Base-by-base conservation (phyloP, 495 filamentous ascomycete species). In the Hypoxylon lienhwacheense region DNA sequence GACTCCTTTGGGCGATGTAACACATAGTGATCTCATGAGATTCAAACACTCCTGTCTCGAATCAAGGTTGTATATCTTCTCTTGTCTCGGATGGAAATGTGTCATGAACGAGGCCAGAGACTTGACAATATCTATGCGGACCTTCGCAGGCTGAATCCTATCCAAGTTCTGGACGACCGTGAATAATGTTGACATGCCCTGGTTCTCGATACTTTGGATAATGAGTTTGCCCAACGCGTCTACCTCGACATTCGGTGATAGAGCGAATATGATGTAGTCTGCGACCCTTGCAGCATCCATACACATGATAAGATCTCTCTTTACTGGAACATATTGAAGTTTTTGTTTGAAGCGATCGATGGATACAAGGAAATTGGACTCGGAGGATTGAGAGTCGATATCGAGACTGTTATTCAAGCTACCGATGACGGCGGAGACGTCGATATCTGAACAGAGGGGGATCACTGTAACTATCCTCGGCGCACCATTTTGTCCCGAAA, bases 271-370 rank as follows among this genome's bases (percentile, higher is more conserved):
- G 8, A 97, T 85, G 65, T 90, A 97, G 69, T 97, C 93, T 31
- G 93, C 91, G 31, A 87, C 79, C 43, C 87, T 81, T 59, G 90
- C 92, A 25, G 90, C 90, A 73, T 97, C 91, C 58, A 98, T 66
- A 41, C 84, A 85, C 12, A 77, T 77, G 12, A 89, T 74, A 37
- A 97, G 69, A 50, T 95, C 85, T 51, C 85, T 75, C 48, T 78
- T 78, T 1, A 89, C 74, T 1, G 85, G 79, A 2, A 97, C 70
- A 70, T 95, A 98, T 67, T 90, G 82, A 20, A 97, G 65, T 63
- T 86, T 96, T 67, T 96, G 91, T 70, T 93, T 92, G 75, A 97
- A 97, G 29, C 91, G 76, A 45, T 96, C 91, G 41, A 98, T 76
- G 7, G 85, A 74, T 11, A 89, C 82, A 47, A 81, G 81, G 41